Conservation (phyloP, 176 grass and related monocot genomes). For the Saccharum officinarum region DNA sequence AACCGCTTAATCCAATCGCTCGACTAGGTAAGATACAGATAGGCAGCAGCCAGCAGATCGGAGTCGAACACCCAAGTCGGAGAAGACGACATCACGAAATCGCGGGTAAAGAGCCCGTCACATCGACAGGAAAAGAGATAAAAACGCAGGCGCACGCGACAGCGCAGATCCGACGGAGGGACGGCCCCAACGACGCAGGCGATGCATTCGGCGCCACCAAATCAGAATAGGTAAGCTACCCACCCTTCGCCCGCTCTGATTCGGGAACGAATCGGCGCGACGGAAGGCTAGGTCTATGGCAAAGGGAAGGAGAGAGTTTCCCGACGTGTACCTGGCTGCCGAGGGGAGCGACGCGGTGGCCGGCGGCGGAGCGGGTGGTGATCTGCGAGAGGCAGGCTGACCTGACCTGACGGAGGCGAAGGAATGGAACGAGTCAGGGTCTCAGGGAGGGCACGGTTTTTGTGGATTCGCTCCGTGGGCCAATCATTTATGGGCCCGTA, state of each 20-base stretch:
- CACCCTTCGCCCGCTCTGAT: not conserved
- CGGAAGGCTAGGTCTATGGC: not conserved
- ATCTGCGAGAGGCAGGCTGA: constrained; percentile 33
- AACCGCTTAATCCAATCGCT: not conserved
- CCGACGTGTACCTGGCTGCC: constrained; percentile 19
- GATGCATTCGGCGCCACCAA: not conserved
- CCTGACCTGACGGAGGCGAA: constrained; percentile 4
- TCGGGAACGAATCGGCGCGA: not conserved
- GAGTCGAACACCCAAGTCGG: not conserved
- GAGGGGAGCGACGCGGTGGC: constrained; percentile 21
- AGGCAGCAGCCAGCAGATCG: not conserved
- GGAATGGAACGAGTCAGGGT: not conserved
- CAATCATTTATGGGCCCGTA: not conserved
- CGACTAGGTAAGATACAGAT: not conserved
- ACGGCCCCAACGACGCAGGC: not conserved
- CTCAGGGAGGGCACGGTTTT: not conserved
- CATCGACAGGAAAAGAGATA: not conserved
- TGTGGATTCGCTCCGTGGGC: not conserved
- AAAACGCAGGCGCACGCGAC: not conserved
- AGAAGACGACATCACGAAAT: not conserved
- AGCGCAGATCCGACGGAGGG: not conserved
- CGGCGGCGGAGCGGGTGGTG: constrained; percentile 34
- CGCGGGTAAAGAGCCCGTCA: not conserved
- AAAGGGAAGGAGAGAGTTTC: not conserved
- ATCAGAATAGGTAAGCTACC: not conserved